Evolutionary conservation across 2,329 filamentous ascomycete genomes (phyloP).

Genomic region (Colletotrichum aenigma): DNA sequence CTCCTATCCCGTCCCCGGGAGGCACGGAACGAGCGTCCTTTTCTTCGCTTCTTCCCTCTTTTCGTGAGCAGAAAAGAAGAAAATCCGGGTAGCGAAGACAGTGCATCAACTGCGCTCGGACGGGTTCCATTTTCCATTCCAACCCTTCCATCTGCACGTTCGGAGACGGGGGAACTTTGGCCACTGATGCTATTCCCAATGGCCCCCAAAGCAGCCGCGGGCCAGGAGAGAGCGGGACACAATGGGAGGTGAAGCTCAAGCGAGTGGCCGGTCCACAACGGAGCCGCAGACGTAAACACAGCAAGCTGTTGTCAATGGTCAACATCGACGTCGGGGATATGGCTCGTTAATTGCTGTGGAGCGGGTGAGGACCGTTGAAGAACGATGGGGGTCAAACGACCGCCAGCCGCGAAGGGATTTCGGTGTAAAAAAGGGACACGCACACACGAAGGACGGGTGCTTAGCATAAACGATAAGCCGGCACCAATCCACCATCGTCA

Average conservation of each 20-base stretch:
- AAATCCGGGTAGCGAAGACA: not conserved
- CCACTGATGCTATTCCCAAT: conserved; percentile 1
- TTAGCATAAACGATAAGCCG: conserved; percentile 13
- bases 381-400: not conserved
- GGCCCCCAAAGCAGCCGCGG: not conserved
- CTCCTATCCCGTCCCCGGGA: not conserved
- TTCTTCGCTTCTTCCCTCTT: not conserved
- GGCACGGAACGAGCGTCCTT: not conserved
- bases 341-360: conserved; percentile 8
- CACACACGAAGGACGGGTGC: not conserved
- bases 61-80: not conserved
- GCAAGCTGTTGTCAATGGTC: not conserved
- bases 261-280: not conserved
- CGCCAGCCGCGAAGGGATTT: not conserved
- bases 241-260: not conserved
- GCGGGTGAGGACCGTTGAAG: conserved; percentile 1
- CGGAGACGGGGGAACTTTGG: not conserved
- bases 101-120: conserved; percentile 7
- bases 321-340: not conserved
- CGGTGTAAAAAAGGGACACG: not conserved
- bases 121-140: not conserved
- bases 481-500: not conserved
- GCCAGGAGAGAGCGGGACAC: not conserved
- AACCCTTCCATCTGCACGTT: not conserved
- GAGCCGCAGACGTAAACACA: not conserved